Base-by-base conservation (phyloP, 2,329 filamentous ascomycete species). In the Alternaria brassicae region DNA sequence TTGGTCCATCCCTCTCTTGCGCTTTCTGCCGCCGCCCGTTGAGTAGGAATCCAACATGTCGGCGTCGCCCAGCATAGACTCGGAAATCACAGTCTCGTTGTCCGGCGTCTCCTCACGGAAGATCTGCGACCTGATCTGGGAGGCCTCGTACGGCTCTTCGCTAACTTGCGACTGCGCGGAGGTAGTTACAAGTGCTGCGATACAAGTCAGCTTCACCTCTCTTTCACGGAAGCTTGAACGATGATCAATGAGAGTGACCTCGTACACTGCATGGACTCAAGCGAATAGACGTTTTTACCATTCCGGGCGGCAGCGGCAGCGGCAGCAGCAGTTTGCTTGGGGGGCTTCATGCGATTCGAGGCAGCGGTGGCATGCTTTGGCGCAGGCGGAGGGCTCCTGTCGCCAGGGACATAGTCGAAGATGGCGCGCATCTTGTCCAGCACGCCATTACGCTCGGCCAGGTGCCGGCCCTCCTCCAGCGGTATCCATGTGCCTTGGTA, bases 401-500 rank as follows among this genome's bases (percentile, higher is more conserved):
- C 89, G 60, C 94, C 93, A 0, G 93, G 87, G 0, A 90, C 86
- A 74, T 88, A 99, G 77, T 97, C 92, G 79, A 99, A 96, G 65
- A 99, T 97, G 51, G 89, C 89, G 49, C 85, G 85, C 62, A 99
- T 84, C 71, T 92, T 91, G 40, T 96, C 90, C 68, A 93, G 88
- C 52, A 97, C 86, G 65, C 91, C 91, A 77, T 98, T 97, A 68
- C 93, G 90, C 68, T 91, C 88, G 34, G 95, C 95, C 32, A 99
- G 88, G 62, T 86, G 81, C 68, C 93, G 88, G 56, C 93, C 95
- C 63, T 91, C 88, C 13, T 89, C 85, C 7, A 99, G 86, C 7
- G 95, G 95, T 49, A 99, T 95, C 93, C 95, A 99, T 50, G 95
- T 99, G 72, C 95, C 93, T 82, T 99, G 95, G 70, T 98, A 99